Evolutionary conservation across 139 green algal species (phyloP).

Genomic region (Chlamydomonas applanata): DNA sequence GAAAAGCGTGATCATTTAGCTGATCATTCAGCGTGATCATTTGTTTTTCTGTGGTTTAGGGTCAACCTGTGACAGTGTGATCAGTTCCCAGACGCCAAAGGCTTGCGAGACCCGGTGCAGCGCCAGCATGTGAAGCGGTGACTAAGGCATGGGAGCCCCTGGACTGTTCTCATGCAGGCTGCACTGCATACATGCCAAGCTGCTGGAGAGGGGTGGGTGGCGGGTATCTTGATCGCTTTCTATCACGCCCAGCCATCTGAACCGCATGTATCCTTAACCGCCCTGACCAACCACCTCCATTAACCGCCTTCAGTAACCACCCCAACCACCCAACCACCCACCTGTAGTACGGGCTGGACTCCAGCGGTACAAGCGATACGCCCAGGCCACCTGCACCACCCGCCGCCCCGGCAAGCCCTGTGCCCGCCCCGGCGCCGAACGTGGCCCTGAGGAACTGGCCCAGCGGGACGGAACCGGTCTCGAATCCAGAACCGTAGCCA

Average conservation of each 20-base stretch:
- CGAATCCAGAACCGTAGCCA: conserved; percentile 55
- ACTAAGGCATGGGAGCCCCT: too few species aligned
- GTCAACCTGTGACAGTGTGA: background rate
- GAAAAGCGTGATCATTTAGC: background rate
- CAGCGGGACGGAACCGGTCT: conserved; percentile 26
- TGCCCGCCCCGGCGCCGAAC: background rate
- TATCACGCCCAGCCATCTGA: too few species aligned
- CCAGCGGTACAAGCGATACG: conserved; percentile 15
- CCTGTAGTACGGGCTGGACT: background rate
- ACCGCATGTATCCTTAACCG: too few species aligned
- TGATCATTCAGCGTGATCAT: background rate
- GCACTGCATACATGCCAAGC: too few species aligned
- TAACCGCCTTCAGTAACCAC: background rate
- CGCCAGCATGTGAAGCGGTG: background rate
- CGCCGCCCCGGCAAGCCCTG: background rate
- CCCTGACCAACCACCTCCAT: too few species aligned
- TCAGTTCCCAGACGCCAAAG: background rate
- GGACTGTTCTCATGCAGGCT: too few species aligned
- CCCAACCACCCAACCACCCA: background rate
- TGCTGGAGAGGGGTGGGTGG: too few species aligned
- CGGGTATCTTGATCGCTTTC: too few species aligned
- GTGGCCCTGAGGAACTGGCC: conserved; percentile 8
- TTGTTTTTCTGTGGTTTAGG: background rate
- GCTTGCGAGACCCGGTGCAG: background rate
- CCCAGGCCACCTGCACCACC: conserved; percentile 7